Evolutionary conservation across 148 eudicot species (phyloP).

Genomic region (Rhododendron griersonianum): DNA sequence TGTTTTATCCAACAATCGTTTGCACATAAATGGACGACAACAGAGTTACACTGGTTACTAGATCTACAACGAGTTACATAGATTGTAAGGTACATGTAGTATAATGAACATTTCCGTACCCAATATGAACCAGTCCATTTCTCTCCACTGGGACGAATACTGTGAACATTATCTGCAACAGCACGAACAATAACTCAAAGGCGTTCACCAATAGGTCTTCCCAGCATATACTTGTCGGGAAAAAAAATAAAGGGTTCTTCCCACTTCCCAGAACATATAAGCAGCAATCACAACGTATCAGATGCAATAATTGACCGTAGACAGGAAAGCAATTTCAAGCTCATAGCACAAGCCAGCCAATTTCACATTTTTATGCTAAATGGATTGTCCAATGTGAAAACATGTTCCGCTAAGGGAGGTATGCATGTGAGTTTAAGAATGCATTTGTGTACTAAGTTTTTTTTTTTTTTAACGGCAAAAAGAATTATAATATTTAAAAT

Average conservation of each 20-base stretch:
- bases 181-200: background rate
- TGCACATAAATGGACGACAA: background rate
- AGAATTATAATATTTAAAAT: no score
- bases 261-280: background rate
- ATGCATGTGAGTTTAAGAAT: background rate
- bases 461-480: no score
- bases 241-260: background rate
- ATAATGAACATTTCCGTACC: slow-evolving; percentile 31
- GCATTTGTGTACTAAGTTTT: background rate
- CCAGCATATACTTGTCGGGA: background rate
- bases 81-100: background rate
- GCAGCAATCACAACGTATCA: background rate
- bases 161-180: slow-evolving; percentile 73
- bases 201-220: background rate
- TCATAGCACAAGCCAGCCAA: background rate
- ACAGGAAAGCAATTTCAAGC: background rate
- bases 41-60: background rate
- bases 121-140: slow-evolving; percentile 85
- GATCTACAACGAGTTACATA: background rate
- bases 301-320: background rate
- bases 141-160: slow-evolving; percentile 44
- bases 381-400: background rate
- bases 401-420: background rate
- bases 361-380: background rate
- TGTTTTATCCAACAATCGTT: background rate